phyloP scores from a whole-genome alignment of 163 green algal genomes.

The Scenedesmus sp. region DNA sequence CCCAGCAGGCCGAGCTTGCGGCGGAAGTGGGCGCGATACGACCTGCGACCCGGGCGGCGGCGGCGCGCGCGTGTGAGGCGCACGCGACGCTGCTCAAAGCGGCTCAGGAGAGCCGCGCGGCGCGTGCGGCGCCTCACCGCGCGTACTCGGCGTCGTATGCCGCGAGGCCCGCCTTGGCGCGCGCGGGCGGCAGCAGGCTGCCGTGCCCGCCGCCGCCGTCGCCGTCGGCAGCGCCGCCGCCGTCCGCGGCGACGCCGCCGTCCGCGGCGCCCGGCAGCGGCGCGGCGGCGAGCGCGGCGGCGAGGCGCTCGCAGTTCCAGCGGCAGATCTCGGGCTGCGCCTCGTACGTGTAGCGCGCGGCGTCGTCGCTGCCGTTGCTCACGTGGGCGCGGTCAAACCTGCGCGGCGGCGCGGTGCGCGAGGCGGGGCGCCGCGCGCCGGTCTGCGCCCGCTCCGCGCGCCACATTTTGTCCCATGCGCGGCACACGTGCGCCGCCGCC shows the following conservation, averaged over 20 bases:
- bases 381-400: slow-evolving; percentile 67
- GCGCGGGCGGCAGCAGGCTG: slow-evolving; percentile 36
- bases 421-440: too few species aligned
- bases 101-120: too few species aligned
- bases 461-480: too few species aligned
- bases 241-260: too few species aligned
- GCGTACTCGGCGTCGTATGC: slow-evolving; percentile 58
- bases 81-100: too few species aligned
- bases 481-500: too few species aligned
- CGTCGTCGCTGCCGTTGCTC: slow-evolving; percentile 76
- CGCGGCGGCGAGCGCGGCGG: slow-evolving; percentile 44
- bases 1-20: slow-evolving; percentile 68
- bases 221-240: neutral
- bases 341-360: slow-evolving; percentile 62
- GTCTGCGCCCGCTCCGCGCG: too few species aligned
- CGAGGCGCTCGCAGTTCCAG: slow-evolving; percentile 54
- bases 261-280: slow-evolving; percentile 16
- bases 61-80: too few species aligned
- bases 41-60: slow-evolving; percentile 37
- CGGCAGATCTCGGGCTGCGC: slow-evolving; percentile 59
- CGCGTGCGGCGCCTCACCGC: too few species aligned
- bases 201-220: slow-evolving; percentile 39
- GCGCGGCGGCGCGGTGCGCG: neutral
- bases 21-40: slow-evolving; percentile 55
- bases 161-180: slow-evolving; percentile 35